These are phyloP conservation scores for Saccharomyces pastorianus DNA, from an alignment of 1,139 yeast species.

Conservation along the genomic window DNA sequence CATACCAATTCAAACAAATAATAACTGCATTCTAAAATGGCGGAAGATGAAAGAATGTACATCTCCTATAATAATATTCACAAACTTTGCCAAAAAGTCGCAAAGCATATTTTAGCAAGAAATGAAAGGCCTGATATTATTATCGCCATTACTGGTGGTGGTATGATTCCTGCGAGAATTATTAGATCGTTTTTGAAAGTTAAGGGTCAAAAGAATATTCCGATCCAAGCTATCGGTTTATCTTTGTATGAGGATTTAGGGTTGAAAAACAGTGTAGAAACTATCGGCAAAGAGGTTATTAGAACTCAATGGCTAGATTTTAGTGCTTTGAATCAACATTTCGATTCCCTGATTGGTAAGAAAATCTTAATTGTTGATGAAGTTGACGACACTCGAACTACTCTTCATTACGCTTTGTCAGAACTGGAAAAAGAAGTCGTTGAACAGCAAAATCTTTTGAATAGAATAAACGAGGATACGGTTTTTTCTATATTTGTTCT, in stretches of 20 bases:
- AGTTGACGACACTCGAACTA: conserved; percentile 93
- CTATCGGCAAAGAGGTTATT: conserved; percentile 74
- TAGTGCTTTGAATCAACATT: conserved; percentile 44
- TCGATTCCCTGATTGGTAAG: conserved; percentile 67
- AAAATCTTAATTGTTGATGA: conserved; percentile 81
- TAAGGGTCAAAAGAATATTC: conserved; percentile 79
- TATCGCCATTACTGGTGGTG: conserved; percentile 90
- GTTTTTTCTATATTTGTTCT: conserved; percentile 50
- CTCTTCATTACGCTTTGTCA: conserved; percentile 81
- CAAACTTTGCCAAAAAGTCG: conserved; percentile 83
- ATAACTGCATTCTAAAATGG: conserved; percentile 6
- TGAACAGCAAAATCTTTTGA: conserved; percentile 37
- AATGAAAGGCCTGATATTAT: conserved; percentile 69
- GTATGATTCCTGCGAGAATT: conserved; percentile 93
- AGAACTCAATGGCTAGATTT: conserved; percentile 96
- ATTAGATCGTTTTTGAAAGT: conserved; percentile 82
- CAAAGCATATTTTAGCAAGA: conserved; percentile 58
- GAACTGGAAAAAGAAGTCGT: conserved; percentile 80
- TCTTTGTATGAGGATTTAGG: conserved; percentile 81
- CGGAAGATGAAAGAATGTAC: conserved; percentile 47
- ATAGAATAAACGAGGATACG: conserved; percentile 35
- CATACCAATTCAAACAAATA: neutral
- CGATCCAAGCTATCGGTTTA: conserved; percentile 88
- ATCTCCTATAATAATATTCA: conserved; percentile 89
- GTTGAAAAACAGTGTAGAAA: conserved; percentile 50